Evolutionary conservation across 2,329 filamentous ascomycete species (phyloP), one percentile per base, ranked within the genome.

Genomic region (Calonectria multiphialidica): DNA sequence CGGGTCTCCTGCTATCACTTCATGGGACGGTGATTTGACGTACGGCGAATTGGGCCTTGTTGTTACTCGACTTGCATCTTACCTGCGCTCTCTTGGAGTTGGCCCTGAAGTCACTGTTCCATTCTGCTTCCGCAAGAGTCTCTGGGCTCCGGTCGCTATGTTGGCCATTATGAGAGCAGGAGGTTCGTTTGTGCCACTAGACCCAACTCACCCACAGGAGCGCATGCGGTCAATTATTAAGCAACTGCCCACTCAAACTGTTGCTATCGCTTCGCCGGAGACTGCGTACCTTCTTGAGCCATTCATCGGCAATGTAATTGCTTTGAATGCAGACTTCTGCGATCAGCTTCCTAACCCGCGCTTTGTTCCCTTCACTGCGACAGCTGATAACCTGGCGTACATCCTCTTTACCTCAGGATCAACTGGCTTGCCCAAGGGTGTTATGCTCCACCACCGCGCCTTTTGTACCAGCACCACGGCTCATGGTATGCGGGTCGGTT

Each of bases 101-200:
- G 45, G 30, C 9, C 57, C 47, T 4, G 62, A 72, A 15, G 45
- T 62, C 2, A 47, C 66, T 13, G 70, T 74, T 21, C 66, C 62
- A 1, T 45, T 71, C n/a, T 74, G 66, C n/a, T 75, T 74, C 37
- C 70, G 72, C 12, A 75, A 74, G 65, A 74, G 70, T 5, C 47
- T 59, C 9, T 75, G 73, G 73, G 49, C 57, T 1, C 28, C 68
- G 1, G 77, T 84, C 6, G 79, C 80, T 0, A 80, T 83, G 69
- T 66, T 84, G n/a, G 81, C 74, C 7, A 79, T 84, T 3, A 71
- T 84, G 49, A 83, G 82, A 66, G 80, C 82, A 44, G 83, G 82
- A 8, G 81, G 61, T n/a, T 75, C 77, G 10, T 81, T 78, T 63
- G 74, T 75, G 16, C 81, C 82, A 0, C 70, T 86, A 2, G 84